Conservation (phyloP, 129 eudicot genomes). For the Dittrichia graveolens region DNA sequence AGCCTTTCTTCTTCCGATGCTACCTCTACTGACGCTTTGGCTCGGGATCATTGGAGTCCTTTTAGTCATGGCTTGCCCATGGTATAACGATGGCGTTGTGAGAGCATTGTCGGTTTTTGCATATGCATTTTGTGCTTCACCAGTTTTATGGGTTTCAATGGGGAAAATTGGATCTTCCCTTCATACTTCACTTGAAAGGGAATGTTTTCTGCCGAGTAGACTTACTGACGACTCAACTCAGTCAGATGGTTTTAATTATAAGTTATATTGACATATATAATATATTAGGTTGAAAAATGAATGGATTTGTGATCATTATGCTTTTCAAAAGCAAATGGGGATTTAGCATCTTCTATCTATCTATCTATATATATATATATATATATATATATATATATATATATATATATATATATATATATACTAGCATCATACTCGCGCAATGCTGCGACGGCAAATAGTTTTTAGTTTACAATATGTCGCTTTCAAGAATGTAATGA, state of each 20-base stretch:
- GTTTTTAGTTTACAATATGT: no score
- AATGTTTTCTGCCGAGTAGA: constrained; percentile 60
- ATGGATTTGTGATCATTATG: background rate
- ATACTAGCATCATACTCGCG: no score
- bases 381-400: no score
- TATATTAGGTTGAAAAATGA: background rate
- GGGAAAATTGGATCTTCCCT: constrained; percentile 49
- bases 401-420: no score
- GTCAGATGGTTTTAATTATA: constrained; percentile 50
- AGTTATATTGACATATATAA: constrained; percentile 46
- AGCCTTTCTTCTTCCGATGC: constrained; percentile 59
- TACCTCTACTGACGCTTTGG: constrained; percentile 63
- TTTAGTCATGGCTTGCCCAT: constrained; percentile 74
- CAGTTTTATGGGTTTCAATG: constrained; percentile 58
- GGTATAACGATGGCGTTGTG: constrained; percentile 75
- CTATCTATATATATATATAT: no score
- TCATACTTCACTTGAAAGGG: constrained; percentile 68
- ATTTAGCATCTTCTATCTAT: background rate
- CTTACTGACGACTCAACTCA: constrained; percentile 56
- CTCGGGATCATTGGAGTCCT: constrained; percentile 67
- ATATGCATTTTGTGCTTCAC: constrained; percentile 76
- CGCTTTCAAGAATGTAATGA: no score
- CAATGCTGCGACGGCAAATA: no score
- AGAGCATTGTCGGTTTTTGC: constrained; percentile 71
- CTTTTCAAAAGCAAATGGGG: background rate